Conservation (phyloP, 768 basidiomycete genomes). For the Trametes sanguinea region DNA sequence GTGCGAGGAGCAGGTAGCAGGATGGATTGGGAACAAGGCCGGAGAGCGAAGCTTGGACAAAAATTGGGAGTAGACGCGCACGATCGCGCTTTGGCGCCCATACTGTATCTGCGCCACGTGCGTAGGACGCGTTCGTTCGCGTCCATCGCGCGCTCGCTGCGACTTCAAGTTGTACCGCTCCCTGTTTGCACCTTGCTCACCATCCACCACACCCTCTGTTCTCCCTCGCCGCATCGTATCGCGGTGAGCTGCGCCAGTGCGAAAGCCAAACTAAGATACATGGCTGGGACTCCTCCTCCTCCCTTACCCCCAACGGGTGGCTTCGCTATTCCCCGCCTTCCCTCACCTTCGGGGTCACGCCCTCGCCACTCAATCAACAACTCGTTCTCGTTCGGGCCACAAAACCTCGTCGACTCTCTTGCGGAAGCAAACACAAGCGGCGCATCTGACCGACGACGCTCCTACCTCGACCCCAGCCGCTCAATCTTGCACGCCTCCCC, state of each 20-base stretch:
- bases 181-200: neutral
- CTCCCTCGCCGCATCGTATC: neutral
- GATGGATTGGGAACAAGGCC: no score
- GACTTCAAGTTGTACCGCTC: neutral
- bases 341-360: constrained; percentile 44
- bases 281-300: constrained; percentile 28
- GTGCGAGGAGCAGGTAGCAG: no score
- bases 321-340: constrained; percentile 28
- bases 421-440: constrained; percentile 65
- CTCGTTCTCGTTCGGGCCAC: constrained; percentile 83
- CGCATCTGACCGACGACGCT: constrained; percentile 53
- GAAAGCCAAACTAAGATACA: neutral
- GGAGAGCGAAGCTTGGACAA: neutral
- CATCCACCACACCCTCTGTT: neutral
- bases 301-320: constrained; percentile 16
- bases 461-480: constrained; percentile 76
- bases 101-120: constrained; percentile 15
- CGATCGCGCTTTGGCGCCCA: constrained; percentile 7
- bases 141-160: neutral
- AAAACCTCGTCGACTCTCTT: constrained; percentile 72
- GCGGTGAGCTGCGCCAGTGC: no score
- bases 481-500: constrained; percentile 78
- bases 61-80: constrained; percentile 11
- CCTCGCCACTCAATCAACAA: constrained; percentile 72
- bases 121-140: constrained; percentile 9